A percentile compares a stretch with the other conserved stretches of the same genome.
phyloP scores from a whole-genome alignment of 345 rosid genomes.

The Cardamine chenopodiifolia region DNA sequence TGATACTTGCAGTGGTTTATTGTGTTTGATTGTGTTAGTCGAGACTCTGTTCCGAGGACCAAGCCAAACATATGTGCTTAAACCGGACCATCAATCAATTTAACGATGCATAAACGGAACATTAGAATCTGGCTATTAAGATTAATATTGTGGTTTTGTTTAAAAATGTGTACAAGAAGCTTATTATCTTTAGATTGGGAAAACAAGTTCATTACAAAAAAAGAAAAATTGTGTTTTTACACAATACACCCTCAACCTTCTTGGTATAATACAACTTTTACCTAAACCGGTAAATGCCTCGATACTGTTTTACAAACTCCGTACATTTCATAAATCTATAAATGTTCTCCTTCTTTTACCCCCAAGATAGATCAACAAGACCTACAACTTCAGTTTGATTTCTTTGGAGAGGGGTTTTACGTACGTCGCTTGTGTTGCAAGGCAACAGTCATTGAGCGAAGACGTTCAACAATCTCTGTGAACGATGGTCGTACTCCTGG shows the following conservation, averaged over 20 bases:
- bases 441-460: constrained; percentile 58
- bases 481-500: constrained; percentile 75
- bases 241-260: constrained; percentile 6
- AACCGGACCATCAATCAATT: not conserved
- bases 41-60: too few species aligned
- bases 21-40: not conserved
- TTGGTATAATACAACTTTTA: constrained; percentile 19
- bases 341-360: not conserved
- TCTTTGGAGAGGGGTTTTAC: not conserved
- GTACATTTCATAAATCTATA: constrained; percentile 17
- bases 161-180: too few species aligned
- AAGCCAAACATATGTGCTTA: too few species aligned
- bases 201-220: constrained; percentile 7
- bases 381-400: constrained; percentile 25
- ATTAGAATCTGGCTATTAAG: too few species aligned
- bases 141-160: too few species aligned
- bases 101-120: too few species aligned
- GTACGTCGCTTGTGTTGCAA: constrained; percentile 56
- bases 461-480: constrained; percentile 67
- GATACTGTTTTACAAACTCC: too few species aligned
- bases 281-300: constrained; percentile 27
- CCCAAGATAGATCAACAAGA: not conserved
- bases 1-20: too few species aligned
- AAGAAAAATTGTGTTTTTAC: constrained; percentile 1
- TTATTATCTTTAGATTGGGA: not conserved